Conservation (phyloP, 1,139 yeast species). For the Magnusiomyces suaveolens region DNA sequence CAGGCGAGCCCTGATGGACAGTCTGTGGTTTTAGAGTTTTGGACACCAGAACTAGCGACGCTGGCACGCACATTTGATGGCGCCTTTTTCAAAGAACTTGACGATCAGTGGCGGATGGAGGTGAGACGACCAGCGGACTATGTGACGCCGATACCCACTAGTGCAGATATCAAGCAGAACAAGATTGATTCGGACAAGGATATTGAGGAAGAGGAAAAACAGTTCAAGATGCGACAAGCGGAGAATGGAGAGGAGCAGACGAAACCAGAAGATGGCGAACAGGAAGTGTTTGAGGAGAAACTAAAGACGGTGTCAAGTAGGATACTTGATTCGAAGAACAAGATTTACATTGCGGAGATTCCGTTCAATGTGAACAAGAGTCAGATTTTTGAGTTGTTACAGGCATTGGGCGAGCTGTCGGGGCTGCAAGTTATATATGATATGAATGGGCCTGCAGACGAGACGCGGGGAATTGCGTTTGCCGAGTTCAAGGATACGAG, state of each 20-base stretch:
- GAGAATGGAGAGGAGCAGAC: too few species aligned
- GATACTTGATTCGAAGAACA: slow-evolving; percentile 23
- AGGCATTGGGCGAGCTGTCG: slow-evolving; percentile 34
- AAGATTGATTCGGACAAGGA: not conserved
- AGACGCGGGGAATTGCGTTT: slow-evolving; percentile 40
- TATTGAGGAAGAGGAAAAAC: not conserved
- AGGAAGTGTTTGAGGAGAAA: slow-evolving; percentile 7
- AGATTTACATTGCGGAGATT: slow-evolving; percentile 36
- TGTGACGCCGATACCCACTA: slow-evolving; percentile 34
- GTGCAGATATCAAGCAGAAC: not conserved
- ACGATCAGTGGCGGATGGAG: slow-evolving; percentile 22
- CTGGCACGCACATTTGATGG: slow-evolving; percentile 43
- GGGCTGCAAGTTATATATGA: slow-evolving; percentile 32
- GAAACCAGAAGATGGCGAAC: slow-evolving; percentile 18
- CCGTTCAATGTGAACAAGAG: slow-evolving; percentile 35
- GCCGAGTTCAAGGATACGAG: slow-evolving; percentile 31
- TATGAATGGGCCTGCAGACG: slow-evolving; percentile 25
- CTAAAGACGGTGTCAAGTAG: not conserved
- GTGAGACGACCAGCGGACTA: slow-evolving; percentile 57
- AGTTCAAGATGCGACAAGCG: not conserved
- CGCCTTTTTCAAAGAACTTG: slow-evolving; percentile 25
- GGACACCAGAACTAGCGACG: slow-evolving; percentile 51
- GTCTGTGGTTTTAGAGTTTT: slow-evolving; percentile 42
- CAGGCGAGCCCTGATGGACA: slow-evolving; percentile 27
- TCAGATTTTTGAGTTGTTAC: slow-evolving; percentile 32